A percentile compares a stretch with the other conserved stretches of the same genome.
Evolutionary conservation across 768 basidiomycete genomes (phyloP).

Genomic region (Hypholoma fasciculare): DNA sequence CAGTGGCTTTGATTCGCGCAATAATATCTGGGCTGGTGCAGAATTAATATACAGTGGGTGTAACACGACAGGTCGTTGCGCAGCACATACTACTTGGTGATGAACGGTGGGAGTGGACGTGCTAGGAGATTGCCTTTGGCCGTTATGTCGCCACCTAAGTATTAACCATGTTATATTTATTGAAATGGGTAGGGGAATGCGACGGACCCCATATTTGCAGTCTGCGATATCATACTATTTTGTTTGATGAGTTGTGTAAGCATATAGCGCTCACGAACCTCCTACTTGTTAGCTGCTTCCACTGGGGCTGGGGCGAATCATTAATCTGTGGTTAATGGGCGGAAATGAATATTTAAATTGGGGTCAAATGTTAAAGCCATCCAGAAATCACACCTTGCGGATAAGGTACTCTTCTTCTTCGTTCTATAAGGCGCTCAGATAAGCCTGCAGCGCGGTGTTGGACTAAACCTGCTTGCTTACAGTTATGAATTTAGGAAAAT

Average conservation of each 20-base stretch:
- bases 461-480: constrained; percentile 25
- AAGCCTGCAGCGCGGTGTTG: not conserved
- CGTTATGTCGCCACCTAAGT: constrained; percentile 81
- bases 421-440: constrained; percentile 24
- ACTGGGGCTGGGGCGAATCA: constrained; percentile 77
- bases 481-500: constrained; percentile 77
- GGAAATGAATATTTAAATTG: constrained; percentile 9
- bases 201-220: constrained; percentile 71
- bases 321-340: constrained; percentile 50
- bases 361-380: constrained; percentile 4
- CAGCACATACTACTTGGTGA: constrained; percentile 60
- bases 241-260: not conserved
- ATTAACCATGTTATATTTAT: constrained; percentile 1
- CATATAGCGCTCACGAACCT: constrained; percentile 42
- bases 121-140: constrained; percentile 67
- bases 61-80: not conserved
- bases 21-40: constrained; percentile 74
- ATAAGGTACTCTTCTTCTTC: constrained; percentile 79
- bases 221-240: constrained; percentile 32
- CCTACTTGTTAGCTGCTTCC: constrained; percentile 75
- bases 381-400: constrained; percentile 58
- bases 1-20: constrained; percentile 62
- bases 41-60: constrained; percentile 5
- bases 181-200: not conserved
- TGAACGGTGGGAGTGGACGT: constrained; percentile 69